Base-by-base conservation (phyloP, 2,329 filamentous ascomycete species). In the Beauveria asiatica region DNA sequence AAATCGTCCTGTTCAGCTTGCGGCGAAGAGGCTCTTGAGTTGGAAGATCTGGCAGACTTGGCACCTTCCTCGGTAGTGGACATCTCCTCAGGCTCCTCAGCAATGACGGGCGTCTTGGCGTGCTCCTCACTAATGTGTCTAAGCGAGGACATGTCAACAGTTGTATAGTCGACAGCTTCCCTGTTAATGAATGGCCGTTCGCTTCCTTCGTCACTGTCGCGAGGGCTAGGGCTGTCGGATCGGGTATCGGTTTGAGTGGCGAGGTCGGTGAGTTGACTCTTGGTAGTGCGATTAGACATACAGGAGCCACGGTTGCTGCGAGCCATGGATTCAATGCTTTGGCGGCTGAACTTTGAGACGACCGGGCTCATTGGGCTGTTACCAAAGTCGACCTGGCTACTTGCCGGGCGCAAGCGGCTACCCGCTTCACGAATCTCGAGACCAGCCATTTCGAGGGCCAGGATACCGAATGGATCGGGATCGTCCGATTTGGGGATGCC, bases 371-470 rank as follows among this genome's bases (percentile, higher is more conserved):
- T 84, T 1, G 90, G 88, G 57, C 81, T 84, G 3, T 90, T 89
- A 65, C 85, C 85, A 73, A 90, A 94, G 68, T 93, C 90, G 71
- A 97, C 95, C 65, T 88, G 84, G 61, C 87, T 90, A 75, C 87
- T 91, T 25, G 83, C 80, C 2, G 92, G 90, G 59, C 90, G 80
- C 58, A 83, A 79, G 7, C 68, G 69, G 54, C 85, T 83, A 39
- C 91, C 92, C n/a, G 92, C 92, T 75, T 97, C 92, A 57, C 89
- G 84, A 65, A 97, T 94, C 67, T 93, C 90, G 60, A 97, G 77
- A 2, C 93, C 93, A 62, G 92, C 89, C 77, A 91, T 87, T 70
- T 96, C 91, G n/a, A 97, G 76, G 8, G 93, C 92, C 64, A 92
- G 82, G 27, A 97, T 89, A 25, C 93, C 93, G 69, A 90, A 97